Evolutionary conservation across 768 basidiomycete species (phyloP).

Genomic region (Tricholoma furcatifolium): DNA sequence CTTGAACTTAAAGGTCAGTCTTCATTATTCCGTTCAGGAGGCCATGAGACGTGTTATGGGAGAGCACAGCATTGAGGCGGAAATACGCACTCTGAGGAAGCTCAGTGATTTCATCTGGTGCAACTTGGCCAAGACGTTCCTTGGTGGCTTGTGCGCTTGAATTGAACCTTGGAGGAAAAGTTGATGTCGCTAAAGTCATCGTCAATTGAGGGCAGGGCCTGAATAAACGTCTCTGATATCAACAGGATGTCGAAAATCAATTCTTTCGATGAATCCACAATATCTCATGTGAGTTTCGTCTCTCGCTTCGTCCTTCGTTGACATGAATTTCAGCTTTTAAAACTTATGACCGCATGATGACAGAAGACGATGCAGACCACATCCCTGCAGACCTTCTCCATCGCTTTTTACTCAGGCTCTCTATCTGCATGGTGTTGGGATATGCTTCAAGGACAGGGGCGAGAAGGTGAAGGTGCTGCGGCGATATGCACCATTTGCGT

Average conservation of each 20-base stretch:
- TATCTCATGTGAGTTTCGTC: constrained; percentile 54
- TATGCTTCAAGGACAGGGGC: constrained; percentile 90
- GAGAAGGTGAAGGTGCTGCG: too few species aligned
- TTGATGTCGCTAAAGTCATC: constrained; percentile 67
- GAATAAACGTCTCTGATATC: too few species aligned
- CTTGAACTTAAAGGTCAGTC: too few species aligned
- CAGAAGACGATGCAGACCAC: constrained; percentile 51
- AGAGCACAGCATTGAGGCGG: background rate
- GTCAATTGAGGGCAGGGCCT: too few species aligned
- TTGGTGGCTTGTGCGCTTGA: constrained; percentile 82
- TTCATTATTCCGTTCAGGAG: too few species aligned
- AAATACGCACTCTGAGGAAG: constrained; percentile 70
- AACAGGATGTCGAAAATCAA: constrained; percentile 68
- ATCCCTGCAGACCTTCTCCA: constrained; percentile 78
- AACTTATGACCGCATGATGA: constrained; percentile 65
- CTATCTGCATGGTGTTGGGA: constrained; percentile 80
- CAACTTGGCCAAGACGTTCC: constrained; percentile 86
- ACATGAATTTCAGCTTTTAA: constrained; percentile 50
- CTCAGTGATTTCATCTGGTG: constrained; percentile 93
- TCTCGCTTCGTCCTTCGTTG: background rate
- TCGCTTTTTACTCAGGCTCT: constrained; percentile 86
- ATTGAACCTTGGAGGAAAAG: constrained; percentile 74
- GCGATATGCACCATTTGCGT: too few species aligned
- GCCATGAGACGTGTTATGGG: background rate
- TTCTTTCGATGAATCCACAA: constrained; percentile 64